Evolutionary conservation across 768 basidiomycete genomes (phyloP).

Genomic region (Astraeus odoratus): DNA sequence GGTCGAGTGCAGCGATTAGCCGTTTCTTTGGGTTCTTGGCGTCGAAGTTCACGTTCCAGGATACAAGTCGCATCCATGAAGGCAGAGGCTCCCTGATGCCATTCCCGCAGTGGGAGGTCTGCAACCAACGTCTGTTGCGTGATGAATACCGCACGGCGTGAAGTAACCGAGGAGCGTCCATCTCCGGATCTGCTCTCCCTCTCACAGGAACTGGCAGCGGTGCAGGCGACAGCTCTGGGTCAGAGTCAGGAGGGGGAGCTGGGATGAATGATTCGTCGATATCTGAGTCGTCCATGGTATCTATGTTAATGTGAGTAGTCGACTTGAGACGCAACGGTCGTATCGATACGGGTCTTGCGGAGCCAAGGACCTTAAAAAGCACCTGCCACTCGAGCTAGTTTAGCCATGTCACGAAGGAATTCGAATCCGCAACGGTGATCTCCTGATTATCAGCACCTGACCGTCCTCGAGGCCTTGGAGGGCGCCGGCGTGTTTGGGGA

Average conservation of each 20-base stretch:
- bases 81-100: constrained; percentile 32
- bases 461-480: constrained; percentile 10
- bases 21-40: constrained; percentile 34
- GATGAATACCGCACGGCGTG: constrained; percentile 27
- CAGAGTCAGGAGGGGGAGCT: constrained; percentile 11
- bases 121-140: constrained; percentile 27
- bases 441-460: constrained; percentile 5
- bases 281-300: constrained; percentile 22
- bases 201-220: constrained; percentile 9
- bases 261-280: constrained; percentile 18
- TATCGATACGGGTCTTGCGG: constrained; percentile 6
- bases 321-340: background rate
- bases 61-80: constrained; percentile 47
- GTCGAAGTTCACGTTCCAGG: constrained; percentile 66
- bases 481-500: background rate
- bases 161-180: constrained; percentile 22
- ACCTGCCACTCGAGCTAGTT: background rate
- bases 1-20: constrained; percentile 40
- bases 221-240: constrained; percentile 18
- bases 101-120: constrained; percentile 29
- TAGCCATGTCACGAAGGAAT: background rate
- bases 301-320: constrained; percentile 5
- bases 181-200: constrained; percentile 12
- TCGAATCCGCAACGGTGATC: background rate
- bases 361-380: constrained; percentile 1